Evolutionary conservation across 192 early-diverging fungal genomes (phyloP).

Genomic region (Neocallimastix lanati): DNA sequence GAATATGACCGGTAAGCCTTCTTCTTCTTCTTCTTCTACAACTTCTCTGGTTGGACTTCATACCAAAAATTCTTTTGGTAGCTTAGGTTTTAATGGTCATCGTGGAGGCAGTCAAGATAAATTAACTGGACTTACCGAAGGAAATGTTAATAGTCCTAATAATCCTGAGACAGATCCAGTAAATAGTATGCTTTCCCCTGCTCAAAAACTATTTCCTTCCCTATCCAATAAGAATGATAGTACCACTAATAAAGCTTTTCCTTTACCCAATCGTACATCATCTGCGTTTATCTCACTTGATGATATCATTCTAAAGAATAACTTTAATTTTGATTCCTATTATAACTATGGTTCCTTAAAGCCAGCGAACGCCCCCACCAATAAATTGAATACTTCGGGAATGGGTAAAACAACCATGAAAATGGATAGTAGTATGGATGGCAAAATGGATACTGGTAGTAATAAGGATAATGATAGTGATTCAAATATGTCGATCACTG

Average conservation of each 20-base stretch:
- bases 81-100: too few species aligned
- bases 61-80: too few species aligned
- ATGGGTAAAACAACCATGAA: too few species aligned
- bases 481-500: background rate
- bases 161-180: background rate
- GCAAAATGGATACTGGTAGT: background rate
- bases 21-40: too few species aligned
- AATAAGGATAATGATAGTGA: background rate
- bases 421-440: too few species aligned
- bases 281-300: background rate
- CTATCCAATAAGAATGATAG: background rate
- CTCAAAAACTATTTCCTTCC: background rate
- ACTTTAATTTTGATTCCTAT: background rate
- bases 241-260: background rate
- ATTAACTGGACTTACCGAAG: background rate
- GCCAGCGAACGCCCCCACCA: background rate
- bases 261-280: background rate
- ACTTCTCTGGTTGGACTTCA: too few species aligned
- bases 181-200: background rate
- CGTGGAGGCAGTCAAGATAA: background rate
- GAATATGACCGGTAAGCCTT: too few species aligned
- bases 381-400: background rate
- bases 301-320: background rate
- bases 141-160: background rate
- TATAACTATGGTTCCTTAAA: background rate